Conservation (phyloP, 2,329 filamentous ascomycete genomes). For the Ophiostoma pallidulum region DNA sequence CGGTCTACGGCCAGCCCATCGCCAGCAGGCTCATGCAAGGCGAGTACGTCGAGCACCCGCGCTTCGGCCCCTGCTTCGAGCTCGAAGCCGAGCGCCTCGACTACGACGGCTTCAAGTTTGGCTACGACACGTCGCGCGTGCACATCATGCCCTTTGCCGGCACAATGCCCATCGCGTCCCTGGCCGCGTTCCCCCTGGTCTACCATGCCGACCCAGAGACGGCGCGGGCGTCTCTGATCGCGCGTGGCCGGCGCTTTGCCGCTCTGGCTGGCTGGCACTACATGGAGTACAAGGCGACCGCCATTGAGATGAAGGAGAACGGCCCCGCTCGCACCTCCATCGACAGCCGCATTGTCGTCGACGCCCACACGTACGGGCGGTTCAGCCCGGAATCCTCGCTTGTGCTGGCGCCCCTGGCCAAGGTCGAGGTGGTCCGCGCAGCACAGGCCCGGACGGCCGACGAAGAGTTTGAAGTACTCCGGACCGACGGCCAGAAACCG, state of each 20-base stretch:
- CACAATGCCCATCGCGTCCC: constrained; percentile 29
- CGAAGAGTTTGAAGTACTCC: constrained; percentile 4
- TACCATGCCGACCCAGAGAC: constrained; percentile 30
- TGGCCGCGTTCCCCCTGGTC: constrained; percentile 32
- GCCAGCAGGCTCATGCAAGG: constrained; percentile 27
- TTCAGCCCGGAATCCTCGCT: constrained; percentile 8
- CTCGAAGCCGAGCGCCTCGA: constrained; percentile 32
- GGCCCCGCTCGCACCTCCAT: constrained; percentile 15
- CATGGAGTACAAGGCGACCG: constrained; percentile 28
- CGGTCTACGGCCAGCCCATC: constrained; percentile 27
- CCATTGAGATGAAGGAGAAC: constrained; percentile 17
- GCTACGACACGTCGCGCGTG: constrained; percentile 25
- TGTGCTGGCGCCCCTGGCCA: constrained; percentile 4
- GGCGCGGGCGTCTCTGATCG: constrained; percentile 24
- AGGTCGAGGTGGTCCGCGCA: constrained; percentile 3
- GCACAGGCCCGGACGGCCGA: constrained; percentile 10
- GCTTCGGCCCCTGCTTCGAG: constrained; percentile 26
- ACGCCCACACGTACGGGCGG: constrained; percentile 20
- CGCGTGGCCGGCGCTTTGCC: constrained; percentile 33
- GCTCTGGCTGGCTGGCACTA: constrained; percentile 33
- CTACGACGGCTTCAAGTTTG: constrained; percentile 35
- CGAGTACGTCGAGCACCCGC: constrained; percentile 22
- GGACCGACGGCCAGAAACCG: background rate
- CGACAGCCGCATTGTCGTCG: constrained; percentile 25
- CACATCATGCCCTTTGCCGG: constrained; percentile 30